phyloP scores from a whole-genome alignment of 345 rosid genomes.

The Cardamine resedifolia region DNA sequence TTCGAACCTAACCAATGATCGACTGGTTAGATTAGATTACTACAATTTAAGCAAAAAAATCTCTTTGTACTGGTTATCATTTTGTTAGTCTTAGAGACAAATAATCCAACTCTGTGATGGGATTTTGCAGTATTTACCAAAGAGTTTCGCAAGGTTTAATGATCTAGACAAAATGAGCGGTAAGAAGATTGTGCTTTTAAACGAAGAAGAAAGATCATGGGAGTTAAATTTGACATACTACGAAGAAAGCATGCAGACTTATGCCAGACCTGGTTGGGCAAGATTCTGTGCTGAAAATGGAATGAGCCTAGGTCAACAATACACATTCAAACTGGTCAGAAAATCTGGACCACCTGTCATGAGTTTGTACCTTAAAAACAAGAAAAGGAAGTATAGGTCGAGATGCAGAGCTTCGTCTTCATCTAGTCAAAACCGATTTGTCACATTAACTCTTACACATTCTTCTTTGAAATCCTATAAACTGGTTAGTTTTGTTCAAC shows the following conservation, averaged over 20 bases:
- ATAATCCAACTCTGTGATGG: background rate
- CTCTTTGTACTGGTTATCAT: background rate
- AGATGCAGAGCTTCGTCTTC: conserved; percentile 26
- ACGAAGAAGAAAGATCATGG: conserved; percentile 25
- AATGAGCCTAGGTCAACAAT: conserved; percentile 7
- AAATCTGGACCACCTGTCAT: background rate
- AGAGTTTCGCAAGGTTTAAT: conserved; percentile 9
- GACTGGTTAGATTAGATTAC: conserved; percentile 23
- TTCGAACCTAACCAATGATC: conserved; percentile 2
- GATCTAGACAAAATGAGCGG: conserved; percentile 24
- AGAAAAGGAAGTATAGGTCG: background rate
- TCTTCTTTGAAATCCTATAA: background rate
- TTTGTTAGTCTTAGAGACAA: background rate
- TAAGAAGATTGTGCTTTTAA: conserved; percentile 1
- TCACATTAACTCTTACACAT: conserved; percentile 26
- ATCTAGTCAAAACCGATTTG: conserved; percentile 8
- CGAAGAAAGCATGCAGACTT: background rate
- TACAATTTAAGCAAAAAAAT: background rate
- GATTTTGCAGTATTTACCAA: conserved; percentile 26
- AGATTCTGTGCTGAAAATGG: conserved; percentile 27
- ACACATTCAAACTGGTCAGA: conserved; percentile 10
- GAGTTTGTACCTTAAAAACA: conserved; percentile 8
- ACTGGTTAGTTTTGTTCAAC: conserved; percentile 10
- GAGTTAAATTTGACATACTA: background rate
- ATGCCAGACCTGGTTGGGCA: conserved; percentile 20